phyloP scores from a whole-genome alignment of 345 rosid genomes.

The rapeseed (Brassica napus) region DNA sequence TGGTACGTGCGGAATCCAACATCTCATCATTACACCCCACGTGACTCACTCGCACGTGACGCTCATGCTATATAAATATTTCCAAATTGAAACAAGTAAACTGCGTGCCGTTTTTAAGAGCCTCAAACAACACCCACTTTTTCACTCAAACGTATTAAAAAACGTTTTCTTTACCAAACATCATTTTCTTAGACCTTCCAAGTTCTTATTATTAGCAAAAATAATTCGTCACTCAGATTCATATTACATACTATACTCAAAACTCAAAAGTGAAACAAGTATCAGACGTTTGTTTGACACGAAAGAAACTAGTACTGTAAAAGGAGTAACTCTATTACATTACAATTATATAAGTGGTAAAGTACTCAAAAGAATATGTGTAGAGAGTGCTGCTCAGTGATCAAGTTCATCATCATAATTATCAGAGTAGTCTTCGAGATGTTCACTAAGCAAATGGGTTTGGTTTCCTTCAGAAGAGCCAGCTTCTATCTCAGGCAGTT shows the following conservation, averaged over 20 bases:
- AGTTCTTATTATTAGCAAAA: not conserved
- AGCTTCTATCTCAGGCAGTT: conserved; percentile 60
- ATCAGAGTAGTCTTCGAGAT: conserved; percentile 51
- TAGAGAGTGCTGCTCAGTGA: conserved; percentile 9
- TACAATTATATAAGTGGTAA: conserved; percentile 23
- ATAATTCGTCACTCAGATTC: not conserved
- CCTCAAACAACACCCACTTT: conserved; percentile 3
- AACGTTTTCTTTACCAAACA: not conserved
- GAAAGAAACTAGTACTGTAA: conserved; percentile 16
- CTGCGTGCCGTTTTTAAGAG: conserved; percentile 22
- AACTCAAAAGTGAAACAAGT: not conserved
- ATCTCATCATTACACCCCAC: conserved; percentile 11
- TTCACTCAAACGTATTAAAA: no score
- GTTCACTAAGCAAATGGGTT: conserved; percentile 59
- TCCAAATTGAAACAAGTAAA: not conserved
- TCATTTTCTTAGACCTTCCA: not conserved
- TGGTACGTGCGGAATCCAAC: conserved; percentile 37
- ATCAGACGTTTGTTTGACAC: conserved; percentile 22
- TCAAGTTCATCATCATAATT: conserved; percentile 32
- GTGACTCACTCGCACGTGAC: not conserved
- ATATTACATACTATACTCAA: conserved; percentile 7
- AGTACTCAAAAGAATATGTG: conserved; percentile 17
- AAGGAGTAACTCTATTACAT: conserved; percentile 22
- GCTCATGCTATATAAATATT: not conserved
- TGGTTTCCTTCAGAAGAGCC: conserved; percentile 52